Evolutionary conservation across 2,329 filamentous ascomycete species (phyloP), one percentile per base, ranked within the genome.

Genomic region (Hymenoscyphus linearis): DNA sequence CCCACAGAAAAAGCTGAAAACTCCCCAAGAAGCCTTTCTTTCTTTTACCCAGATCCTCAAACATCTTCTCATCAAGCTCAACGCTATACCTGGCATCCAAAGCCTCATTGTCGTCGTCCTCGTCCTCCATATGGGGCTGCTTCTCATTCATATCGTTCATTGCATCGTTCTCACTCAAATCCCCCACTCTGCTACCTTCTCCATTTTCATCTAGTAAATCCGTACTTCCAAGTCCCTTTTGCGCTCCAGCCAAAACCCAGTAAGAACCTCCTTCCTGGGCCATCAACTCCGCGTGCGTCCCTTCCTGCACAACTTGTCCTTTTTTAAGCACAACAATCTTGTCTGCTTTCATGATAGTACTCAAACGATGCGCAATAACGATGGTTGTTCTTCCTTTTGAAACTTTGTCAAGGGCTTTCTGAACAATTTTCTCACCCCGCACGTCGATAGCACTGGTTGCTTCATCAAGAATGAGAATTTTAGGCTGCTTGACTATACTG

Each of bases 311-410:
- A 0, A 91, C 83, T 58, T 82, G 80, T 16, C 91, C 91, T 62
- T 87, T 84, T 63, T 89, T 81, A 58, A 96, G 74, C 0, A 96
- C 91, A 7, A 92, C 78, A 59, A 96, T 96, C 40, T 85, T 84
- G 70, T 96, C 88, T 3, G 91, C 90, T 65, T 88, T 85, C 72
- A 86, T 87, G 68, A 91, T 80, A 76, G 89, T 92, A 0, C 87
- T 89, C 2, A 92, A 77, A 3, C 88, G 80, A 73, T 92, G 67
- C 18, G 85, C 84, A 61, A 88, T 85, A 9, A 83, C 78, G 55
- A 88, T 83, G 0, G 85, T 87, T 0, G 85, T 88, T 18, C 85
- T 76, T 34, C 79, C 78, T 50, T 76, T 73, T 0, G 82, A 82
- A 0, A 85, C 76, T 16, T 76, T 75, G 60, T 80, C 78, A 13